Conservation (phyloP, 1,284 basidiomycete genomes). For the Psilocybe mexicana region DNA sequence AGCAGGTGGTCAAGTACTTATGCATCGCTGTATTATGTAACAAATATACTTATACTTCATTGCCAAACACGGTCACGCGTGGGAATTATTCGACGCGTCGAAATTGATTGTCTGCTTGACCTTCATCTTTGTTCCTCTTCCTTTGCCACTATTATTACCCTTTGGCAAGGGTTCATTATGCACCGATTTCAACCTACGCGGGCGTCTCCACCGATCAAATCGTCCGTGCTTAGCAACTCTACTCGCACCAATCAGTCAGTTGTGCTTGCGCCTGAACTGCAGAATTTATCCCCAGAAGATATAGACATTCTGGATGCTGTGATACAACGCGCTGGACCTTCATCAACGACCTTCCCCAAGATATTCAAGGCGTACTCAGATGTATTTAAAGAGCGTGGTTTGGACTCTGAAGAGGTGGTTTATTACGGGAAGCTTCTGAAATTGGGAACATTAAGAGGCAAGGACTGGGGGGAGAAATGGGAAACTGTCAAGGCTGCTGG, state of each 20-base stretch:
- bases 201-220: constrained; percentile 34
- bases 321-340: constrained; percentile 60
- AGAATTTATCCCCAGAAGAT: constrained; percentile 57
- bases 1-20: not conserved
- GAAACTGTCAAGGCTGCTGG: constrained; percentile 57
- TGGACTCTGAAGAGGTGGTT: constrained; percentile 81
- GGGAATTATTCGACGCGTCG: constrained; percentile 15
- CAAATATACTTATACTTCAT: not conserved
- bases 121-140: not conserved
- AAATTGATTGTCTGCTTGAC: not conserved
- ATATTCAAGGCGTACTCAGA: constrained; percentile 84
- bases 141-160: not conserved
- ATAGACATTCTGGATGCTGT: constrained; percentile 74
- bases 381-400: constrained; percentile 65
- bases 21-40: not conserved
- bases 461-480: constrained; percentile 80
- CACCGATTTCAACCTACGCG: constrained; percentile 36
- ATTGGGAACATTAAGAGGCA: constrained; percentile 73
- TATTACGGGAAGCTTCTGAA: constrained; percentile 80
- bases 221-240: constrained; percentile 19
- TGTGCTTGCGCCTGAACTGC: constrained; percentile 52
- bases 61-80: constrained; percentile 26
- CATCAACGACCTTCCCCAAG: constrained; percentile 69
- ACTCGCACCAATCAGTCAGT: constrained; percentile 16
- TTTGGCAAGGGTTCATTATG: constrained; percentile 17